Conservation (phyloP, 257 asterid genomes). For the Solanum piurae region DNA sequence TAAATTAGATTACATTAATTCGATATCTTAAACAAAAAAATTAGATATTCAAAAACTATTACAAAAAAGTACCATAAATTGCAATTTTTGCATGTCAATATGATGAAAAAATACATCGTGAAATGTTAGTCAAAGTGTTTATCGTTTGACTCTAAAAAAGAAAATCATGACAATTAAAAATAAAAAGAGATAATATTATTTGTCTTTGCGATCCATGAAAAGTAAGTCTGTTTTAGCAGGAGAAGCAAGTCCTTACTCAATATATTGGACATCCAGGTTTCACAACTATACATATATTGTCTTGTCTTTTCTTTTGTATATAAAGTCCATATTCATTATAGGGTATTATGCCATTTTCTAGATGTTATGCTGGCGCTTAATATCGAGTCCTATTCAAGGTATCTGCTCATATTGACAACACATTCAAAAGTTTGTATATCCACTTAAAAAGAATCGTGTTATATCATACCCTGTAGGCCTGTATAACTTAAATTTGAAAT, state of each 20-base stretch:
- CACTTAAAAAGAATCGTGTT: neutral
- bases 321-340: neutral
- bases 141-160: too few species aligned
- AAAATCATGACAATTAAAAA: too few species aligned
- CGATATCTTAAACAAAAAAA: too few species aligned
- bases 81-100: too few species aligned
- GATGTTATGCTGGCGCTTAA: neutral
- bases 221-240: neutral
- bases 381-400: neutral
- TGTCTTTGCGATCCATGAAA: neutral
- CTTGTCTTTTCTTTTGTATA: neutral
- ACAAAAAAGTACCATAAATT: too few species aligned
- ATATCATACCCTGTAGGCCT: neutral
- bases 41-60: too few species aligned
- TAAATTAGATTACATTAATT: too few species aligned
- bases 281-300: neutral
- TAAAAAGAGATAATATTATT: fast-evolving
- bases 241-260: neutral
- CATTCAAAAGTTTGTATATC: neutral
- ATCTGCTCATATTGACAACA: neutral
- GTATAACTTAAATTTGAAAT: neutral
- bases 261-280: neutral
- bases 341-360: neutral
- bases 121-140: neutral
- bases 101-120: too few species aligned